Evolutionary conservation across 768 basidiomycete genomes (phyloP).

Genomic region (Phylloporus arenicola): DNA sequence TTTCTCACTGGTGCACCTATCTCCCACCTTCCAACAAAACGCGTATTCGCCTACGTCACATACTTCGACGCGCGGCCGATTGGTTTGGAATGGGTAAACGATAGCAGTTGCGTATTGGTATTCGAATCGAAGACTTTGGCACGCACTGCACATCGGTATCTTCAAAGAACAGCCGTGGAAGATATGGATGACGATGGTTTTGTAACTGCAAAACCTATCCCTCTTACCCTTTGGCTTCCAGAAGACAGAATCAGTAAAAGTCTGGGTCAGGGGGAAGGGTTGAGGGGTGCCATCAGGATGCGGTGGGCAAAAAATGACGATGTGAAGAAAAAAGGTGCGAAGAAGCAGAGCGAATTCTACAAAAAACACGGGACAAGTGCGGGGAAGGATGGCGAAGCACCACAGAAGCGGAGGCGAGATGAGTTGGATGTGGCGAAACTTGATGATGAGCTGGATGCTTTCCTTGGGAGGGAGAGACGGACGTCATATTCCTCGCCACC

Average conservation of each 20-base stretch:
- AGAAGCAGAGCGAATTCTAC: conserved; percentile 72
- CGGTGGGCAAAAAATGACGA: conserved; percentile 71
- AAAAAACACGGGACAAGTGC: conserved; percentile 61
- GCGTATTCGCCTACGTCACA: conserved; percentile 77
- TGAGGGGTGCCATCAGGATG: conserved; percentile 64
- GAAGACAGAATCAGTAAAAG: conserved; percentile 71
- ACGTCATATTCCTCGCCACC: conserved; percentile 41
- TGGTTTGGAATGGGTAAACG: conserved; percentile 83
- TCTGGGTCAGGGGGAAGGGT: conserved; percentile 61
- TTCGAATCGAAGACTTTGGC: conserved; percentile 56
- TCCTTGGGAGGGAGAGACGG: conserved; percentile 46
- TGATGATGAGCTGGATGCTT: conserved; percentile 67
- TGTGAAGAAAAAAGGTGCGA: conserved; percentile 74
- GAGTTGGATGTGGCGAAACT: conserved; percentile 41
- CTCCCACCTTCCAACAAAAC: conserved; percentile 64
- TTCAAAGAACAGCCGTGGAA: conserved; percentile 50
- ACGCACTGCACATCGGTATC: conserved; percentile 41
- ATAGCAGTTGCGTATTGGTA: conserved; percentile 75
- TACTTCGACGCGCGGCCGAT: conserved; percentile 72
- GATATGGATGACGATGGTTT: conserved; percentile 50
- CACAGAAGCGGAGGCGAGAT: conserved; percentile 35
- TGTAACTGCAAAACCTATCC: conserved; percentile 62
- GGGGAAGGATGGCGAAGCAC: conserved; percentile 52
- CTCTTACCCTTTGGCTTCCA: conserved; percentile 71
- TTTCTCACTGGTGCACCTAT: conserved; percentile 71